Evolutionary conservation across 2,329 filamentous ascomycete genomes (phyloP).

Genomic region (Keithomyces neogunnii): DNA sequence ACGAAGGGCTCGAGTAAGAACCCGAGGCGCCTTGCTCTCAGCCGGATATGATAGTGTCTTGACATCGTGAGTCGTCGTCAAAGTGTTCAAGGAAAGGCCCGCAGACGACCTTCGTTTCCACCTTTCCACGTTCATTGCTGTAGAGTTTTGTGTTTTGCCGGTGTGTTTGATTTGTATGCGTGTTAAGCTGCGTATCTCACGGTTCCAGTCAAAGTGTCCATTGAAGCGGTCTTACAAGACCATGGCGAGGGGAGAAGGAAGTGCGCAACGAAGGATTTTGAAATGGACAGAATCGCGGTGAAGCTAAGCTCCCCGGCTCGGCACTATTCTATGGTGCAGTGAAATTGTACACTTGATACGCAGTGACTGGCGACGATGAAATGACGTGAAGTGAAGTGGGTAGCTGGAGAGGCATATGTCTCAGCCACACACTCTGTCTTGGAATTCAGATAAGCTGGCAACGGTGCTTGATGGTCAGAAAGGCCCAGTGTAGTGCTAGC

Average conservation of each 20-base stretch:
- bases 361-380: no score
- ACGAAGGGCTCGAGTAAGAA: constrained; percentile 28
- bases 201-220: background rate
- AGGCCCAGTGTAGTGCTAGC: background rate
- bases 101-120: constrained; percentile 27
- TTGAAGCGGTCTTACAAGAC: constrained; percentile 2
- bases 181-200: background rate
- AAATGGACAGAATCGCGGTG: background rate
- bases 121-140: constrained; percentile 22
- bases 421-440: constrained; percentile 14
- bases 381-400: constrained; percentile 2
- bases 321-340: background rate
- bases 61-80: constrained; percentile 12
- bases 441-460: constrained; percentile 7
- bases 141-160: background rate
- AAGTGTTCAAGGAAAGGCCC: constrained; percentile 16
- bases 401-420: constrained; percentile 11
- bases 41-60: constrained; percentile 12
- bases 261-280: background rate
- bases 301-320: background rate
- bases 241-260: constrained; percentile 3
- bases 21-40: constrained; percentile 26
- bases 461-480: constrained; percentile 2
- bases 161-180: background rate
- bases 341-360: no score